These are phyloP conservation scores for Penicillium taxi DNA, from an alignment of 495 filamentous ascomycete species.

Conservation along the genomic window DNA sequence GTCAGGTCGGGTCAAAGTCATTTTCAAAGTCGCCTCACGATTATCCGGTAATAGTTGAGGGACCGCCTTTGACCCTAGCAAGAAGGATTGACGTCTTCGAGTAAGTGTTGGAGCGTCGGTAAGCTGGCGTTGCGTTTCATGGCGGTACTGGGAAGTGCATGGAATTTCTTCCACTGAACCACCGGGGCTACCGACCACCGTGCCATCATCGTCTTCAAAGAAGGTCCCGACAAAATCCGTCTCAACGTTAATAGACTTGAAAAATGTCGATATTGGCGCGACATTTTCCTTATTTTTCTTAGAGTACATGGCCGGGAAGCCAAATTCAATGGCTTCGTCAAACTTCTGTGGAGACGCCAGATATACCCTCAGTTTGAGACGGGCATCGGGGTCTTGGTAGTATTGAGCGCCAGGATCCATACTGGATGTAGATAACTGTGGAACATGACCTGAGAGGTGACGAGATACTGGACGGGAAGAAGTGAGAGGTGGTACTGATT, in stretches of 20 bases:
- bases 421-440: conserved; percentile 41
- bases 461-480: conserved; percentile 27
- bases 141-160: conserved; percentile 3
- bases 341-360: conserved; percentile 89
- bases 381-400: conserved; percentile 86
- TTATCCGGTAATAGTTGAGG: conserved; percentile 18
- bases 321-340: conserved; percentile 89
- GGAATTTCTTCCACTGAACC: conserved; percentile 12
- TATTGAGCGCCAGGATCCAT: conserved; percentile 71
- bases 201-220: conserved; percentile 38
- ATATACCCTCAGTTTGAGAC: conserved; percentile 80
- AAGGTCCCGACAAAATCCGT: conserved; percentile 31
- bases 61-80: conserved; percentile 12
- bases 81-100: conserved; percentile 15
- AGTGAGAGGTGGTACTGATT: conserved; percentile 12
- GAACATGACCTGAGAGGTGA: conserved; percentile 18
- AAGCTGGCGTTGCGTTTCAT: conserved; percentile 12
- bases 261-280: conserved; percentile 12
- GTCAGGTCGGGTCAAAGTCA: conserved; percentile 89
- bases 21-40: conserved; percentile 88
- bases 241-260: neutral
- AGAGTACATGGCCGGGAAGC: conserved; percentile 71
- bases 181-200: conserved; percentile 20
- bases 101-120: conserved; percentile 10
- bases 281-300: conserved; percentile 31